Conservation (phyloP, 1,139 yeast species). For the Yamadazyma sp. region DNA sequence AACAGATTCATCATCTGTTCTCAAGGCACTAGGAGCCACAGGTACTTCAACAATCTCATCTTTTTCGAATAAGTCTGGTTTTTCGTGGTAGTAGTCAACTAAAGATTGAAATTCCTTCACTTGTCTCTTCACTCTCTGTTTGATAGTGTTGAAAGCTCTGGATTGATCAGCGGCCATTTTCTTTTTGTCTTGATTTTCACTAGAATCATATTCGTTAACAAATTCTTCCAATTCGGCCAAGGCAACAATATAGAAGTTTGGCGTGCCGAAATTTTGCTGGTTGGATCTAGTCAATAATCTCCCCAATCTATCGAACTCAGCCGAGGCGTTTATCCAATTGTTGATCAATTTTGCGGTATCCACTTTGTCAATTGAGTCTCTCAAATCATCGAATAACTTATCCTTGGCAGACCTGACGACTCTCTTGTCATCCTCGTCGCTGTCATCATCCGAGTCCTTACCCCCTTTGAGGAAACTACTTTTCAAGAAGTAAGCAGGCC, state of each 20-base stretch:
- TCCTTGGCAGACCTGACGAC: conserved; percentile 94
- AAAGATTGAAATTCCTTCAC: conserved; percentile 64
- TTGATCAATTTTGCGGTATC: conserved; percentile 69
- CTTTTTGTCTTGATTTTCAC: conserved; percentile 62
- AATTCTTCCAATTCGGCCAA: conserved; percentile 74
- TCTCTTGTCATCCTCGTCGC: conserved; percentile 70
- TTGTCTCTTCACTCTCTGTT: conserved; percentile 85
- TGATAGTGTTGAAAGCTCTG: conserved; percentile 82
- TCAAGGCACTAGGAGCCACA: conserved; percentile 10
- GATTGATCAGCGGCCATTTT: conserved; percentile 82
- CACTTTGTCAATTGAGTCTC: conserved; percentile 62
- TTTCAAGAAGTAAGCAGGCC: conserved; percentile 60
- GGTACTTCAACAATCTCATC: conserved; percentile 45
- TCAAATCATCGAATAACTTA: conserved; percentile 86
- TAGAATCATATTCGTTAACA: conserved; percentile 53
- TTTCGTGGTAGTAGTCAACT: conserved; percentile 59
- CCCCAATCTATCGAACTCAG: conserved; percentile 77
- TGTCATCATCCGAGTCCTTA: conserved; percentile 49
- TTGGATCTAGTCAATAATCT: conserved; percentile 65
- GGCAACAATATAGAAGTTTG: conserved; percentile 68
- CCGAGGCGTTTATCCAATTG: conserved; percentile 78
- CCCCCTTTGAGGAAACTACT: conserved; percentile 53
- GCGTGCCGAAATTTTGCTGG: conserved; percentile 74
- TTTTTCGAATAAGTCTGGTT: conserved; percentile 72
- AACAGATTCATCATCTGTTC: conserved; percentile 19